phyloP scores from a whole-genome alignment of 768 basidiomycete species.

The Rhizopogon vinicolor region DNA sequence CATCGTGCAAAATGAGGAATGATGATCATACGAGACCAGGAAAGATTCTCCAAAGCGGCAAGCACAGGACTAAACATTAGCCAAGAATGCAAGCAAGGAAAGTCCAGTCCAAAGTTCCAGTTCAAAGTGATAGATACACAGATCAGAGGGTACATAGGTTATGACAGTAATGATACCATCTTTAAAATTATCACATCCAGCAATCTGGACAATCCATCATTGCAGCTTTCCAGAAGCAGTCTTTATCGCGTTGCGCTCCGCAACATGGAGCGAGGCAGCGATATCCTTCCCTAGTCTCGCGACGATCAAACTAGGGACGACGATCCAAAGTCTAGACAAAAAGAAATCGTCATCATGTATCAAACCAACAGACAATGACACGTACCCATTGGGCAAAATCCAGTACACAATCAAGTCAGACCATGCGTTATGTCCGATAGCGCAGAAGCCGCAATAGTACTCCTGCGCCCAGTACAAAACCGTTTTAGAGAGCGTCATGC shows the following conservation, averaged over 20 bases:
- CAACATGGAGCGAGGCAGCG: constrained; percentile 32
- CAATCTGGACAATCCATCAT: constrained; percentile 6
- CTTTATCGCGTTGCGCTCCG: constrained; percentile 22
- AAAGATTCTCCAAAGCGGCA: neutral
- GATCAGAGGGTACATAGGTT: neutral
- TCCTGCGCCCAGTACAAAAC: constrained; percentile 79
- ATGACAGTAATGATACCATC: neutral
- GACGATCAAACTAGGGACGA: constrained; percentile 62
- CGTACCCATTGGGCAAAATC: constrained; percentile 79
- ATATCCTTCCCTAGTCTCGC: constrained; percentile 62
- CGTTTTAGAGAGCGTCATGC: constrained; percentile 87
- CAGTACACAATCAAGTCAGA: constrained; percentile 52
- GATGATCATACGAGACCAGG: neutral
- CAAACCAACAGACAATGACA: neutral
- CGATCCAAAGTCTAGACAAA: constrained; percentile 64
- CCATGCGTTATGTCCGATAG: constrained; percentile 67
- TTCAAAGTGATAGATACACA: neutral
- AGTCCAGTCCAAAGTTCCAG: neutral
- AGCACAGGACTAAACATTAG: neutral
- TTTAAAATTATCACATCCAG: neutral
- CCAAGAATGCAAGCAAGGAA: neutral
- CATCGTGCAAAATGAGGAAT: too few relatives aligned
- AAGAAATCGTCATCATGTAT: neutral
- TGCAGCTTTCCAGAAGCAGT: constrained; percentile 26
- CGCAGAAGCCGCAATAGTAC: constrained; percentile 70